Evolutionary conservation across 2,329 filamentous ascomycete species (phyloP).

Genomic region (Beauveria brongniartii): DNA sequence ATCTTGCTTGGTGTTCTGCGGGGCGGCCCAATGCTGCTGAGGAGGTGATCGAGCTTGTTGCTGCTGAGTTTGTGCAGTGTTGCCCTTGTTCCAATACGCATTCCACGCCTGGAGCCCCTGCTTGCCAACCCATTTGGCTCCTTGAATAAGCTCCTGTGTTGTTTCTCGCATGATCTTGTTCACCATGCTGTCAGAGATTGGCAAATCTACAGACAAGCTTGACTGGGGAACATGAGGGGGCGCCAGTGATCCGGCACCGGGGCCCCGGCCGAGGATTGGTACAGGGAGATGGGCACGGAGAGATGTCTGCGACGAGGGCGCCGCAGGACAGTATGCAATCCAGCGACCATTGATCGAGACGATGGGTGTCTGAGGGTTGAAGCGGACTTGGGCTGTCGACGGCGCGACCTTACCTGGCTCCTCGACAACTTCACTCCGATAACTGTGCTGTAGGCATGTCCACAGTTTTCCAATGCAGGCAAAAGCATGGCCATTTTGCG

Average conservation of each 20-base stretch:
- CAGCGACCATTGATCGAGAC: constrained; percentile 64
- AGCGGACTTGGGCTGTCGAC: constrained; percentile 28
- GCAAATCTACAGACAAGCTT: constrained; percentile 63
- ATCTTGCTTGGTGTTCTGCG: constrained; percentile 36
- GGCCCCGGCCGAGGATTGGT: constrained; percentile 43
- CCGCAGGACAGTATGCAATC: constrained; percentile 68
- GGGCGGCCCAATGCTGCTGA: constrained; percentile 39
- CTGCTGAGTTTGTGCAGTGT: constrained; percentile 33
- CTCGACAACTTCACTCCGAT: constrained; percentile 38
- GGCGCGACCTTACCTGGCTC: constrained; percentile 35
- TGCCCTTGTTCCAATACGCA: constrained; percentile 64
- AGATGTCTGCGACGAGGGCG: constrained; percentile 62
- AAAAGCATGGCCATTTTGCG: constrained; percentile 38
- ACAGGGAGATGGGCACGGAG: constrained; percentile 59
- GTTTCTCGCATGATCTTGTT: constrained; percentile 73
- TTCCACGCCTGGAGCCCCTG: constrained; percentile 72
- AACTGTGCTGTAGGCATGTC: constrained; percentile 68
- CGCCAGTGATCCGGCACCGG: constrained; percentile 51
- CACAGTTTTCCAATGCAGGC: constrained; percentile 81
- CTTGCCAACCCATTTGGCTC: constrained; percentile 68
- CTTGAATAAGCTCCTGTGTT: constrained; percentile 68
- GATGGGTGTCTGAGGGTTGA: constrained; percentile 52
- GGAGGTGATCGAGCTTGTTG: constrained; percentile 36
- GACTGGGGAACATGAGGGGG: constrained; percentile 61
- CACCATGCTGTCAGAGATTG: constrained; percentile 61